phyloP scores from a whole-genome alignment of 495 filamentous ascomycete species.

The Hypoxylon fragiforme region DNA sequence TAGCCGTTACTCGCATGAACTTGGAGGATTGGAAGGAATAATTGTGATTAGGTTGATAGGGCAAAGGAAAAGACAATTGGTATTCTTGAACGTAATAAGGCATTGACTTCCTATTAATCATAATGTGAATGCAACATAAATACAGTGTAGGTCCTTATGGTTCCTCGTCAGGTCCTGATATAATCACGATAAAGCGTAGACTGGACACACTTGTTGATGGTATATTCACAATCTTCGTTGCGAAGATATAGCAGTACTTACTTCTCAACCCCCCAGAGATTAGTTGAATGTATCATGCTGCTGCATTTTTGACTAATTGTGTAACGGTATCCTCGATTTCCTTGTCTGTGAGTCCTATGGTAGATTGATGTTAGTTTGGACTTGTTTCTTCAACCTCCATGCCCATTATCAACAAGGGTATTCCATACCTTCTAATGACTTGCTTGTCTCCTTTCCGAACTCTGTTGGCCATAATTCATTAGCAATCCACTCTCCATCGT shows the following conservation, averaged over 20 bases:
- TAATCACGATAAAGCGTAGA: not conserved
- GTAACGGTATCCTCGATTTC: slow-evolving; percentile 90
- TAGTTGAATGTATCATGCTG: slow-evolving; percentile 17
- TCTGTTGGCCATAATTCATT: slow-evolving; percentile 52
- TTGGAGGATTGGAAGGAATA: too few species aligned
- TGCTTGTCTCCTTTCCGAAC: slow-evolving; percentile 85
- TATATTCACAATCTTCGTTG: slow-evolving; percentile 15
- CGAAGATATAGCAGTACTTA: slow-evolving; percentile 8
- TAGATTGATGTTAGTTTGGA: too few species aligned
- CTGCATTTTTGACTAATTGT: slow-evolving; percentile 69
- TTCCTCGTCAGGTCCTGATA: not conserved
- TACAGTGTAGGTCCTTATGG: too few species aligned
- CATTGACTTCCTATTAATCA: too few species aligned
- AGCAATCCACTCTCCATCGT: not conserved
- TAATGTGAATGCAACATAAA: not conserved
- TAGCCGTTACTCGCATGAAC: not conserved
- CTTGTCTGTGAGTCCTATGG: slow-evolving; percentile 83
- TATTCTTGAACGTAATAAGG: too few species aligned
- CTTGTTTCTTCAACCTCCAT: too few species aligned
- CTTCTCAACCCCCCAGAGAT: slow-evolving; percentile 3
- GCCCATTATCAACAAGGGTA: too few species aligned
- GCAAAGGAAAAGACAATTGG: too few species aligned
- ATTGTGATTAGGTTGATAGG: too few species aligned
- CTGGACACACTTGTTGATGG: not conserved
- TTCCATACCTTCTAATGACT: slow-evolving; percentile 70